phyloP scores from a whole-genome alignment of 768 basidiomycete species.

The Sarcodon aspratus region DNA sequence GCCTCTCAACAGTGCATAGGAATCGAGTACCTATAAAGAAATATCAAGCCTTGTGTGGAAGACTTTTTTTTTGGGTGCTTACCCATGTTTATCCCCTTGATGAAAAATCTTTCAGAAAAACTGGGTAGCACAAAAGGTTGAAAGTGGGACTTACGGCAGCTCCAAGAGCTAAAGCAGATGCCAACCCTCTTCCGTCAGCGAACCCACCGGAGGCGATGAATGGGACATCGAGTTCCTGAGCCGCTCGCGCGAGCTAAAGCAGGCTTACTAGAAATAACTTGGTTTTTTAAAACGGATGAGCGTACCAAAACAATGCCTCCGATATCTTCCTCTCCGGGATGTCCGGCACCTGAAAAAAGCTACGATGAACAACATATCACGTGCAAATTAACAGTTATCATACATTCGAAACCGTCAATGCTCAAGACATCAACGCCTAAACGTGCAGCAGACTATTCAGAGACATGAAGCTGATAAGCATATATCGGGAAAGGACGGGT shows the following conservation, averaged over 20 bases:
- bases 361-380: background rate
- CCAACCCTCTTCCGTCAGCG: slow-evolving; percentile 78
- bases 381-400: slow-evolving; percentile 8
- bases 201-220: slow-evolving; percentile 90
- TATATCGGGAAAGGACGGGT: background rate
- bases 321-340: slow-evolving; percentile 92
- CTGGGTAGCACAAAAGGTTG: too few relatives aligned
- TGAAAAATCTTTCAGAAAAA: background rate
- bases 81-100: slow-evolving; percentile 82
- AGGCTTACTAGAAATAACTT: slow-evolving; percentile 2
- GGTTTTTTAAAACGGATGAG: background rate
- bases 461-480: background rate
- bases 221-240: slow-evolving; percentile 71
- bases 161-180: slow-evolving; percentile 71
- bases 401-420: slow-evolving; percentile 90
- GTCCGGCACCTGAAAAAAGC: slow-evolving; percentile 64
- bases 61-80: slow-evolving; percentile 1
- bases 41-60: background rate
- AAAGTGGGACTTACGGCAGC: slow-evolving; percentile 48
- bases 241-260: slow-evolving; percentile 74
- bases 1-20: slow-evolving; percentile 83
- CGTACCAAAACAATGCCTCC: slow-evolving; percentile 73
- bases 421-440: slow-evolving; percentile 81
- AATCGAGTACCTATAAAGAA: slow-evolving; percentile 54
- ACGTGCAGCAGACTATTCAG: slow-evolving; percentile 43